phyloP scores from a whole-genome alignment of 176 grass and related monocot species.

The Paspalum notatum region DNA sequence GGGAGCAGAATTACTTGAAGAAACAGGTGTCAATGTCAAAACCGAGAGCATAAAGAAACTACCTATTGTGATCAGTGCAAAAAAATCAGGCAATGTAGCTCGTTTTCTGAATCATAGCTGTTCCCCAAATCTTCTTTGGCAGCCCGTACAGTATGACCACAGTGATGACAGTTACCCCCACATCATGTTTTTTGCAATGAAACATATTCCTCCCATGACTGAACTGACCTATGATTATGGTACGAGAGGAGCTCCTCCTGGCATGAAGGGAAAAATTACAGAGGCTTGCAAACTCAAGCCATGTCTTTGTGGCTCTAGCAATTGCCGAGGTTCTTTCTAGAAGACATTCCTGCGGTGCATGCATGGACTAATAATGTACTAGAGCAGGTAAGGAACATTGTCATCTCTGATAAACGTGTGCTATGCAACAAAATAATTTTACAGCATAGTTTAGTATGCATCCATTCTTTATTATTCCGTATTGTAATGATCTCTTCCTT shows the following conservation, averaged over 20 bases:
- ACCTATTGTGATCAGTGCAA: constrained; percentile 57
- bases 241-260: constrained; percentile 38
- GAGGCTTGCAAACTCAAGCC: constrained; percentile 33
- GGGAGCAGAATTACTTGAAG: constrained; percentile 54
- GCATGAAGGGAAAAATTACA: constrained; percentile 4
- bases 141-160: constrained; percentile 64
- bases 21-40: not conserved
- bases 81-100: constrained; percentile 56
- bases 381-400: constrained; percentile 8
- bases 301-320: constrained; percentile 43
- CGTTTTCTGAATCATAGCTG: constrained; percentile 77
- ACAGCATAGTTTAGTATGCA: not conserved
- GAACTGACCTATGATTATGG: constrained; percentile 71
- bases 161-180: constrained; percentile 54
- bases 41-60: constrained; percentile 28
- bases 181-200: constrained; percentile 66
- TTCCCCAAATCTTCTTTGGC: constrained; percentile 69
- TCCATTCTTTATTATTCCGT: not conserved
- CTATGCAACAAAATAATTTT: not conserved
- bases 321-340: constrained; percentile 47
- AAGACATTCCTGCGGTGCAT: not conserved
- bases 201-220: constrained; percentile 69
- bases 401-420: not conserved
- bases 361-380: not conserved
- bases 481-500: not conserved